Conservation (phyloP, 78 protist species). For the Cavenderia fasciculata region DNA sequence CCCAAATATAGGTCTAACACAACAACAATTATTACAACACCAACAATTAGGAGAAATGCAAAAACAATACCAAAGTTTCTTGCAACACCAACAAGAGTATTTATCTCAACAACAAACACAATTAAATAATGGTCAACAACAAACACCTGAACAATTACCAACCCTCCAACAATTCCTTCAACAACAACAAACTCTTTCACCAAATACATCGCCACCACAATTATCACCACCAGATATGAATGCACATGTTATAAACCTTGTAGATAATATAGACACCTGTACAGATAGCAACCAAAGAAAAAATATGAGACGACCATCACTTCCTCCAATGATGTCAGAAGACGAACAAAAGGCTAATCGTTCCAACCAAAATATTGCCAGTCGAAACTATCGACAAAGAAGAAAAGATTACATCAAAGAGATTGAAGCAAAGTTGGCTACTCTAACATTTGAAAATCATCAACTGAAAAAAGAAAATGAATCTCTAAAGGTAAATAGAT, state of each 20-base stretch:
- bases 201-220: not conserved
- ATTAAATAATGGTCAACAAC: not conserved
- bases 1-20: not conserved
- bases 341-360: constrained; percentile 28
- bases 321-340: not conserved
- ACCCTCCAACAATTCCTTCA: no score
- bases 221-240: no score
- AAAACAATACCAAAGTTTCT: not conserved
- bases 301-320: not conserved
- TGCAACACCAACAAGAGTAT: not conserved
- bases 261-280: no score
- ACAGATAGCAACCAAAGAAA: no score
- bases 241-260: no score
- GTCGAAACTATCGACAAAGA: constrained; percentile 70
- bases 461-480: constrained; percentile 67
- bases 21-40: not conserved
- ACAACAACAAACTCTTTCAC: not conserved
- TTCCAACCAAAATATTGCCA: constrained; percentile 57
- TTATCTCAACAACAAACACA: no score
- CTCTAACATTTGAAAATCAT: constrained; percentile 65
- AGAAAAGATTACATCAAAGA: constrained; percentile 65
- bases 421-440: constrained; percentile 57
- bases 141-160: not conserved
- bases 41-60: not conserved
- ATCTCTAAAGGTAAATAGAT: constrained; percentile 26